A percentile compares a stretch with the other conserved stretches of the same genome.
Evolutionary conservation across 1,284 basidiomycete species (phyloP).

Genomic region (Cryptococcus deneoformans): DNA sequence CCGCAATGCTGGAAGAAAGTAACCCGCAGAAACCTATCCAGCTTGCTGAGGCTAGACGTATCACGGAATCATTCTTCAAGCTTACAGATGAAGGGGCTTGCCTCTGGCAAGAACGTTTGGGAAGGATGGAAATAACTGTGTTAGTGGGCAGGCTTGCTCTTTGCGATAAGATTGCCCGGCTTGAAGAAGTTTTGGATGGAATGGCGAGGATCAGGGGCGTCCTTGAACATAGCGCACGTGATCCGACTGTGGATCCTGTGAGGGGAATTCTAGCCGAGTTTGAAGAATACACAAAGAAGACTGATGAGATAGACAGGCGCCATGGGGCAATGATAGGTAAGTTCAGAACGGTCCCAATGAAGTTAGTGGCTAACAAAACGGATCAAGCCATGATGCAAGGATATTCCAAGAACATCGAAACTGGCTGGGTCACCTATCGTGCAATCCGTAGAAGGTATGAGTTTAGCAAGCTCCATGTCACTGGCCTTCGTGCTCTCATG

Average conservation of each 20-base stretch:
- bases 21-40: conserved; percentile 11
- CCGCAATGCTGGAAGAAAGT: conserved; percentile 29
- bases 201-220: conserved; percentile 19
- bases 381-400: conserved; percentile 5
- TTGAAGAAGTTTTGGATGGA: conserved; percentile 33
- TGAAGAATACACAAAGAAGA: conserved; percentile 19
- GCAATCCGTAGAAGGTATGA: conserved; percentile 33
- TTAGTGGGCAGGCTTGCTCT: conserved; percentile 32
- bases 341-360: conserved; percentile 4
- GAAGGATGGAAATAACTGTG: conserved; percentile 12
- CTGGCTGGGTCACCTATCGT: conserved; percentile 35
- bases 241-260: conserved; percentile 15
- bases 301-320: conserved; percentile 27
- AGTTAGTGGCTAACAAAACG: background rate
- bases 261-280: conserved; percentile 29
- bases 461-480: conserved; percentile 25
- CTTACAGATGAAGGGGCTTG: conserved; percentile 10
- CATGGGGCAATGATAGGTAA: conserved; percentile 34
- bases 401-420: conserved; percentile 12
- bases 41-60: conserved; percentile 15
- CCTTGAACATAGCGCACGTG: conserved; percentile 24
- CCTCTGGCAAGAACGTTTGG: conserved; percentile 17
- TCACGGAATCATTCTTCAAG: conserved; percentile 14
- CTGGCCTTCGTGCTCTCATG: conserved; percentile 31
- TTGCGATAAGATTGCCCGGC: conserved; percentile 34